Base-by-base conservation (phyloP, 208 protist species). In the Wallacemonas rigidus region DNA sequence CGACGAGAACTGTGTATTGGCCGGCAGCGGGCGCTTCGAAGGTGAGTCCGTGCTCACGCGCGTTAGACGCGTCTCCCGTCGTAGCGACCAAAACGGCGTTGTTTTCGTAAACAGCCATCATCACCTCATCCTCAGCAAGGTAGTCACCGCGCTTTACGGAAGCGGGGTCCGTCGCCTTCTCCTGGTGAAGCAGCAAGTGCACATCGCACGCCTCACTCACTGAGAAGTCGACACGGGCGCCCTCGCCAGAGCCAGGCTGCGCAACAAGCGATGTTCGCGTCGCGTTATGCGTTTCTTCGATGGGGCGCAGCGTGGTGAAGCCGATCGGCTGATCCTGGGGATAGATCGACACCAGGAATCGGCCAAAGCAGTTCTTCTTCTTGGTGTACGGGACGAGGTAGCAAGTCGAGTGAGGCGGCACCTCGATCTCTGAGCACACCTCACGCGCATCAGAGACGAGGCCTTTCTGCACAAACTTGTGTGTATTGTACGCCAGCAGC, bases 311-410 rank as follows among this genome's bases (percentile, higher is more conserved):
- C 67, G 89, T 83, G 7, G 85, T 85, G 35, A 96, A 78, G 15
- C 79, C 72, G 35, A 96, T 80, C 67, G 90, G 89, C 17, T 88
- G 80, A 48, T 86, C 77, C 51, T 83, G 86, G 15, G 87, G 88
- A 77, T 96, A 96, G 43, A 96, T 75, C 54, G 91, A 94, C 15
- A 96, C 17, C 67, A 79, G 72, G 67, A 94, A 96, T 55, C 67
- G 72, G 41, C 89, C 89, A 11, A 80, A 79, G 65, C 57, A 61
- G 36, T 43, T 67, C 56, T 73, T 67, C 45, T 68, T 69, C 58
- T 81, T 75, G 2, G 71, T 85, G 43, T 77, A 77, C 15, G 84
- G 77, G 26, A 90, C 73, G 9, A 91, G 74, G 47, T 86, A 81
- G 69, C 87, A 96, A 11, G 67, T 86, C 47, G 69, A 80, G 75